A percentile compares a stretch with the other conserved stretches of the same genome.
Evolutionary conservation across 495 filamentous ascomycete species (phyloP).

Genomic region (Cetradonia linearis): DNA sequence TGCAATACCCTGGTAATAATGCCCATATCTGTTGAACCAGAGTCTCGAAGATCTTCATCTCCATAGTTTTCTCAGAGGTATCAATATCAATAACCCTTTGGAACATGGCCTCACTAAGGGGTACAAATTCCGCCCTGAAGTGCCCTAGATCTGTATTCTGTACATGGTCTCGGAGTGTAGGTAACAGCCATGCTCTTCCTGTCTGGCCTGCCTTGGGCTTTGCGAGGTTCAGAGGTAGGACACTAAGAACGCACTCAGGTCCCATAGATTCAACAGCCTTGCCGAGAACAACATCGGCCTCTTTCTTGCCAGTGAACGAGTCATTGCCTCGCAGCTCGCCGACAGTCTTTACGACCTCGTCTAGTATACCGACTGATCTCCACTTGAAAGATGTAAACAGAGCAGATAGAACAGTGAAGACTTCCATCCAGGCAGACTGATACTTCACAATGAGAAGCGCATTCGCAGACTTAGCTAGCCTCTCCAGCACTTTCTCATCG

Average conservation of each 20-base stretch:
- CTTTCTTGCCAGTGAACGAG: conserved; percentile 86
- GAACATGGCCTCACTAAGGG: conserved; percentile 81
- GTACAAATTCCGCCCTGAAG: conserved; percentile 76
- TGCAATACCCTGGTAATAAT: conserved; percentile 88
- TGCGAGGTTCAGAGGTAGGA: conserved; percentile 75
- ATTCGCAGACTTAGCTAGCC: conserved; percentile 54
- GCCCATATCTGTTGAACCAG: conserved; percentile 93
- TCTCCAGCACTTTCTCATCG: conserved; percentile 75
- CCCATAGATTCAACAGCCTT: conserved; percentile 83
- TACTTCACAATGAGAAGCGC: conserved; percentile 78
- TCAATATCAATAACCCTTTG: conserved; percentile 76
- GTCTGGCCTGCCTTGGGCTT: conserved; percentile 64
- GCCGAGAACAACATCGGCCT: conserved; percentile 80
- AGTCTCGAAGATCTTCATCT: conserved; percentile 95
- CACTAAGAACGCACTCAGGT: conserved; percentile 63
- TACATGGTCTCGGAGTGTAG: conserved; percentile 74
- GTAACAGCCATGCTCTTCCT: conserved; percentile 89
- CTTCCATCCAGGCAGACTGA: conserved; percentile 89
- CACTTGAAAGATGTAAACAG: conserved; percentile 81
- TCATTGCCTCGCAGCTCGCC: conserved; percentile 84
- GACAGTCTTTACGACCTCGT: conserved; percentile 60
- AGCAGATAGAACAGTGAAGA: conserved; percentile 80
- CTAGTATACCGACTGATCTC: conserved; percentile 66
- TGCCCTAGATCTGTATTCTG: conserved; percentile 75
- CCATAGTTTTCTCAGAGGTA: conserved; percentile 72